These are phyloP conservation scores for Sugiyamaella sp. DNA, from an alignment of 1,139 yeast genomes.

Conservation along the genomic window DNA sequence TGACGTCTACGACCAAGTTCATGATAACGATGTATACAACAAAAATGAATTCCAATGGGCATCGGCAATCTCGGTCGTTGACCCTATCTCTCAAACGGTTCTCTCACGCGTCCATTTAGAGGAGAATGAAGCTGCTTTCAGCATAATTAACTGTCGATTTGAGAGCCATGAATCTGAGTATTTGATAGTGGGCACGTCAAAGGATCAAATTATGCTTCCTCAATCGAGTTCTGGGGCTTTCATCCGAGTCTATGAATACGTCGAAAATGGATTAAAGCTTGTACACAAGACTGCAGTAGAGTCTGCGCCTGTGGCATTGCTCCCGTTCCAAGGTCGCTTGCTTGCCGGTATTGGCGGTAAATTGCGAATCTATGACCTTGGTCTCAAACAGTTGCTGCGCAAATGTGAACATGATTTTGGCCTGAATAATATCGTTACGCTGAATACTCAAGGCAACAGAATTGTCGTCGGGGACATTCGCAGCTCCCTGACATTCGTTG, in stretches of 20 bases:
- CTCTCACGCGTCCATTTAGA: constrained; percentile 49
- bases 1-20: constrained; percentile 6
- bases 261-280: constrained; percentile 49
- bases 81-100: constrained; percentile 45
- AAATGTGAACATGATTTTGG: constrained; percentile 52
- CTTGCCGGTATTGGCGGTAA: constrained; percentile 60
- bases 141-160: constrained; percentile 45
- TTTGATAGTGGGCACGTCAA: constrained; percentile 55
- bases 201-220: constrained; percentile 47
- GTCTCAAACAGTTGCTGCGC: constrained; percentile 74
- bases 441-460: constrained; percentile 60
- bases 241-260: constrained; percentile 51
- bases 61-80: constrained; percentile 58
- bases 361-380: constrained; percentile 70
- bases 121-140: constrained; percentile 49
- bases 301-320: constrained; percentile 53
- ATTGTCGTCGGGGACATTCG: constrained; percentile 69
- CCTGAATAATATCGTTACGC: constrained; percentile 51
- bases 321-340: constrained; percentile 61
- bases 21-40: constrained; percentile 11
- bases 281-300: constrained; percentile 67
- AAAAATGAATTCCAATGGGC: constrained; percentile 45
- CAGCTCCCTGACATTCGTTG: constrained; percentile 62
- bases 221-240: constrained; percentile 40
- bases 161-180: constrained; percentile 43